Percentiles rank a stretch among this genome's conserved stretches.
These are phyloP conservation scores for Lodderomyces metapsilosis DNA, from an alignment of 1,139 yeast genomes.

Conservation along the genomic window DNA sequence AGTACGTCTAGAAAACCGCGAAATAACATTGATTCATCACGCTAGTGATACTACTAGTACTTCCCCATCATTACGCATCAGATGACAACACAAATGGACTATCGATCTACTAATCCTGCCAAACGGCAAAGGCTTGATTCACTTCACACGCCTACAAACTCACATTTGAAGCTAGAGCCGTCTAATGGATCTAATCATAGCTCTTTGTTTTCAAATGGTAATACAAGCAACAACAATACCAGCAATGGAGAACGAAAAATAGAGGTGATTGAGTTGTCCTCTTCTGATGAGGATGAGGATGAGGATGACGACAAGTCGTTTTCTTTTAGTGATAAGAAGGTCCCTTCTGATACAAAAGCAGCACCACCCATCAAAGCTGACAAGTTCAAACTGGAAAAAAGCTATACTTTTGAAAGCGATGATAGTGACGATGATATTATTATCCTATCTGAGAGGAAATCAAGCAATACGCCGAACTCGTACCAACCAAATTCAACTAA, in stretches of 20 bases:
- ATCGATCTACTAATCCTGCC: constrained; percentile 1
- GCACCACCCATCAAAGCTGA: not conserved
- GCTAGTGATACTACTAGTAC: no score
- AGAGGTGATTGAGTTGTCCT: not conserved
- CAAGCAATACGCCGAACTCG: constrained; percentile 23
- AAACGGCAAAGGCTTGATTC: constrained; percentile 12
- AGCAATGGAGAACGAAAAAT: not conserved
- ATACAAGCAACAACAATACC: not conserved
- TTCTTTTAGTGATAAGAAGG: no score
- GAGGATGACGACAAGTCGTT: no score
- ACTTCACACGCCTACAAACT: not conserved
- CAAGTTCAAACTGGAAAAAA: not conserved
- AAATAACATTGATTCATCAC: no score
- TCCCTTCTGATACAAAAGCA: not conserved
- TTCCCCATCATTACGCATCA: not conserved
- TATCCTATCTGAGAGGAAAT: constrained; percentile 27
- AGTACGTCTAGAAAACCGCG: no score
- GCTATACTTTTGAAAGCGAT: constrained; percentile 1
- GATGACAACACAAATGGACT: not conserved
- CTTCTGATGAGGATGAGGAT: constrained; percentile 3
- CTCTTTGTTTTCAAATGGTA: not conserved
- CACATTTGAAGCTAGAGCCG: not conserved
- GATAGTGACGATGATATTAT: constrained; percentile 21
- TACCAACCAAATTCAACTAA: no score
- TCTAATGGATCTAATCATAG: not conserved